Evolutionary conservation across 2,329 filamentous ascomycete genomes (phyloP), one percentile per base, ranked within the genome.

Genomic region (Pseudogymnoascus pannorum): DNA sequence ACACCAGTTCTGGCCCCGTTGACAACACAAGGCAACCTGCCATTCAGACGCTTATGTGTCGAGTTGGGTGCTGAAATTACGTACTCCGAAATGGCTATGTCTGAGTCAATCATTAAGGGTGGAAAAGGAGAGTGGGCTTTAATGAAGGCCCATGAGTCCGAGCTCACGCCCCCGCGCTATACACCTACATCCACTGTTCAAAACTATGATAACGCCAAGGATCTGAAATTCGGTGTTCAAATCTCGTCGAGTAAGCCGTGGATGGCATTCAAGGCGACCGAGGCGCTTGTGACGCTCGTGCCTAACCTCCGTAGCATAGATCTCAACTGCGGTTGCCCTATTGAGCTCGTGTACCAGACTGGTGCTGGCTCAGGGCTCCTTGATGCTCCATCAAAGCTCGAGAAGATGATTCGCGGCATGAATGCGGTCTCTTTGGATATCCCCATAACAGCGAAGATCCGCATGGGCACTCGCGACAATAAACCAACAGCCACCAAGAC

Each of bases 41-140:
- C 94, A 1, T 99, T 96, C 78, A 87, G 94, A 61, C 85, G 94
- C 58, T 83, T 99, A 29, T 97, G 92, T 70, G 87, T 91, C 11
- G 88, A 92, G 61, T 82, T 97, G 22, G 94, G 94, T 35, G 92
- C 92, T 26, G 89, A 97, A 71, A 81, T 96, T 57, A 99, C 94
- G 0, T 99, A 96, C 78, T 97, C 93, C 0, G 94, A 99, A 75
- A 99, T 99, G 94, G 94, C 93, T 3, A 89, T 99, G 83, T 87
- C 91, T 26, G 78, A 96, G 74, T 92, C 93, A 8, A 77, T 99
- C 42, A 81, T 99, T 5, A 92, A 97, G 74, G 94, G 94, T 35
- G 85, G 89, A 66, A 95, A 93, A 75, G 82, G 87, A 1, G 94
- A 99, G 77, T 99, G 94, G 94, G 92, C 94, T 18, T 79, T 99